Evolutionary conservation across 2,329 filamentous ascomycete species (phyloP).

Genomic region (Tympanopsis confertula): DNA sequence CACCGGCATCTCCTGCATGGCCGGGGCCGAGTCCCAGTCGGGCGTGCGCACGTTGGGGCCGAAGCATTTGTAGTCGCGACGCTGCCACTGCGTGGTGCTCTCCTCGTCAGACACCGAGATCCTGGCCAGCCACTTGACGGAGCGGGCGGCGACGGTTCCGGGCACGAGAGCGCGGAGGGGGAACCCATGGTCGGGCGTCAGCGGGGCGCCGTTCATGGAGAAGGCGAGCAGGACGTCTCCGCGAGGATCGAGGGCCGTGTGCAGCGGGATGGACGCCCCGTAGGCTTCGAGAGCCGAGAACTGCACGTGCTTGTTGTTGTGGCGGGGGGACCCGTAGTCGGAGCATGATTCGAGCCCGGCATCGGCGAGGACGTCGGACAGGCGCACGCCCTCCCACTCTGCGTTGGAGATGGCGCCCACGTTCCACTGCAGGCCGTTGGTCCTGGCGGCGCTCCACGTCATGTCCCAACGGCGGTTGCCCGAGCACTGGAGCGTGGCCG

Average conservation of each 20-base stretch:
- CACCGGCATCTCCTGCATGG: constrained; percentile 59
- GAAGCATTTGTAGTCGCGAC: constrained; percentile 52
- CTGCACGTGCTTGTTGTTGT: constrained; percentile 36
- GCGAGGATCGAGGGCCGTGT: constrained; percentile 42
- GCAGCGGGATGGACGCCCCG: constrained; percentile 47
- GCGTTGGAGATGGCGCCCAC: constrained; percentile 49
- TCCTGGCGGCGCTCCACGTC: constrained; percentile 32
- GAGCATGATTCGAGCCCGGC: constrained; percentile 32
- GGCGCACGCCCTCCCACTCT: constrained; percentile 42
- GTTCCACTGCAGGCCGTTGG: constrained; percentile 48
- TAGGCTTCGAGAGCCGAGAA: constrained; percentile 50
- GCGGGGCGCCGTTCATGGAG: constrained; percentile 50
- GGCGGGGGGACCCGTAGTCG: constrained; percentile 19
- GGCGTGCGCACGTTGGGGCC: constrained; percentile 42
- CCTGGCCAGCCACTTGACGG: constrained; percentile 58
- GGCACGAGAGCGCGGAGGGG: constrained; percentile 52
- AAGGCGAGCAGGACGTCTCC: constrained; percentile 56
- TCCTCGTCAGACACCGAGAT: constrained; percentile 57
- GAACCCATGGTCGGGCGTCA: constrained; percentile 56
- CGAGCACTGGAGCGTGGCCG: constrained; percentile 46
- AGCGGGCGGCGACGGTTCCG: constrained; percentile 54
- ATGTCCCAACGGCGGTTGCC: constrained; percentile 49
- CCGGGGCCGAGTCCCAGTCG: constrained; percentile 50
- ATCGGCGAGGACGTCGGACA: constrained; percentile 42
- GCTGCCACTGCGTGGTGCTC: constrained; percentile 53